phyloP scores from a whole-genome alignment of 306 rosid genomes.

The Prunus persica region DNA sequence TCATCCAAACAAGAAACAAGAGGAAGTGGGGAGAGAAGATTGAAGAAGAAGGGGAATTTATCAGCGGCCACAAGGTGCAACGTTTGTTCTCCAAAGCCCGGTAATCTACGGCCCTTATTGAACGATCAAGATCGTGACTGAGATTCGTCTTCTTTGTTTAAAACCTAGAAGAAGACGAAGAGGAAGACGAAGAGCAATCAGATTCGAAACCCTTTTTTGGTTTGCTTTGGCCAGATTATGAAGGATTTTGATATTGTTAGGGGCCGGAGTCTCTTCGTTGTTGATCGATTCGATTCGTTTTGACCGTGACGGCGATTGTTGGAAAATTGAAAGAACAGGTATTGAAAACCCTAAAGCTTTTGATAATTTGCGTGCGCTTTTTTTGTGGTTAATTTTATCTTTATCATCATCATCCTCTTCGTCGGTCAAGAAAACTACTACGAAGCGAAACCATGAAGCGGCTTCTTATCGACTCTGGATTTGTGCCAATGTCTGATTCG shows the following conservation, averaged over 20 bases:
- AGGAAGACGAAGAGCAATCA: background rate
- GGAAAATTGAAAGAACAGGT: slow-evolving; percentile 26
- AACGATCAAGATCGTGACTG: slow-evolving; percentile 20
- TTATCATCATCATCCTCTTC: slow-evolving; percentile 19
- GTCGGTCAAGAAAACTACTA: slow-evolving; percentile 1
- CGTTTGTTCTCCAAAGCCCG: slow-evolving; percentile 9
- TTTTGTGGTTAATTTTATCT: slow-evolving; percentile 29
- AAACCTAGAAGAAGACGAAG: slow-evolving; percentile 2
- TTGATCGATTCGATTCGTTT: slow-evolving; percentile 14
- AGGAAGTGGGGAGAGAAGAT: background rate
- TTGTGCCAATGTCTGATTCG: background rate
- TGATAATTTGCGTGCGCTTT: slow-evolving; percentile 35
- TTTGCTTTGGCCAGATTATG: background rate
- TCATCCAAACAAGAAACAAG: slow-evolving; percentile 27
- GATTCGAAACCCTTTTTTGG: background rate
- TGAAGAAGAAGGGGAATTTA: background rate
- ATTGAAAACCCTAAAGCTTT: slow-evolving; percentile 41
- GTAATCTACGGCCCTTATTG: slow-evolving; percentile 15
- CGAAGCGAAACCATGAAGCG: slow-evolving; percentile 8
- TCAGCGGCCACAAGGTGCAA: slow-evolving; percentile 17
- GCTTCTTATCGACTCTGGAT: background rate
- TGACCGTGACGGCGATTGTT: slow-evolving; percentile 28
- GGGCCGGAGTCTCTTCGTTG: slow-evolving; percentile 11
- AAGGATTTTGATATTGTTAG: background rate
- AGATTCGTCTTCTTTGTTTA: slow-evolving; percentile 7